Evolutionary conservation across 345 rosid species (phyloP), one percentile per base, ranked within the genome.

Genomic region (Acer saccharum): DNA sequence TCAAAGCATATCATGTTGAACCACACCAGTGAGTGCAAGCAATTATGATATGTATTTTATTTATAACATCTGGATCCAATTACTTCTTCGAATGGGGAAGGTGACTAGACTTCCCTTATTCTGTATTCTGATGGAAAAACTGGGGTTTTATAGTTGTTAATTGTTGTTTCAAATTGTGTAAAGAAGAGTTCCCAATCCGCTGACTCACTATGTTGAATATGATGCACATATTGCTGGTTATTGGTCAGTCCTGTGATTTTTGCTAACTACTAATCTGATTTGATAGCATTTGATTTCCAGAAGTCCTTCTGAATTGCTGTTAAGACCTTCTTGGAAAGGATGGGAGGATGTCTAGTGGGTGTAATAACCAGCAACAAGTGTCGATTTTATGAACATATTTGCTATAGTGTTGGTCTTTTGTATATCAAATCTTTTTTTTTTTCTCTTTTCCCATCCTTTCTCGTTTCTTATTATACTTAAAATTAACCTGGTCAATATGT

Each of bases 81-180:
- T 73, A 78, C 71, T 78, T 72, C 72, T 77, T 77, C 72, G 58
- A 60, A 35, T 55, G 63, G 84, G 87, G 82, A 76, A 79, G 81
- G 73, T 67, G 67, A 61, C 73, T 43, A 69, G 76, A 71, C 85
- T 78, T 82, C 76, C 83, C 82, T 73, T 84, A 71, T 68, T 79
- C 77, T 74, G 84, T 82, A 72, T 80, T 82, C 65, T 27, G 83
- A 78, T 73, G 82, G 71, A 46, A 81, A 78, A 61, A 65, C 68
- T 55, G 68, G 79, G 29, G 64, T 74, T 81, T 74, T 75, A 77
- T 60, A 67, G 84, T 74, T 63, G 61, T 75, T 78, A 72, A 77
- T 84, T 81, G 77, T 81, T 73, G 82, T 76, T 80, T 81, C 82
- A 78, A 77, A 70, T 81, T 82, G 78, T 90, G 83, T 87, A 86